Conservation (phyloP, 2,329 filamentous ascomycete species). For the Aspergillus uvarum region DNA sequence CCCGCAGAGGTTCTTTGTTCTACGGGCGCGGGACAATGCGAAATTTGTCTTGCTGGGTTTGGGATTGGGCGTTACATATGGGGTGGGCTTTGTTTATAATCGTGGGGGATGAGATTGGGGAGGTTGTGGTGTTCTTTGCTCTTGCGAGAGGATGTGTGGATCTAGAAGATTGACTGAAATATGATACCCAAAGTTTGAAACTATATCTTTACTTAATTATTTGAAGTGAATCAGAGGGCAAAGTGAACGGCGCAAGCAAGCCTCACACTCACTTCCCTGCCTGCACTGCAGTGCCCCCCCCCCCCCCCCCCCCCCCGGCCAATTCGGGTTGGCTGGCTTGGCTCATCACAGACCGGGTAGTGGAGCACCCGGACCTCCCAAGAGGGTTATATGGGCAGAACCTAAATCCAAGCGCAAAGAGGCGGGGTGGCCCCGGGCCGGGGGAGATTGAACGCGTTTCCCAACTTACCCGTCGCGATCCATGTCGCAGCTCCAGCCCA, state of each 20-base stretch:
- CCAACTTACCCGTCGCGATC: not conserved
- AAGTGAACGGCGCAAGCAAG: too few species aligned
- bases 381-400: not conserved
- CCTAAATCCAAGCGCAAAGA: not conserved
- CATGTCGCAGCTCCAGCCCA: not conserved
- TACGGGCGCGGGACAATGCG: too few species aligned
- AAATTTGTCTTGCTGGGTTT: too few species aligned
- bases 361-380: not conserved
- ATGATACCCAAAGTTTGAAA: slow-evolving; percentile 7
- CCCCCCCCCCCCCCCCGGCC: too few species aligned
- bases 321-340: too few species aligned
- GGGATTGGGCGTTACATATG: not conserved
- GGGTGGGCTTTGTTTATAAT: not conserved
- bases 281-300: too few species aligned
- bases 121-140: not conserved
- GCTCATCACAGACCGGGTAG: not conserved
- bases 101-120: not conserved
- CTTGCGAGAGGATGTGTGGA: too few species aligned
- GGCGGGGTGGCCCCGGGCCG: too few species aligned
- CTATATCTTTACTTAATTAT: not conserved
- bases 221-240: too few species aligned
- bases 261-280: too few species aligned
- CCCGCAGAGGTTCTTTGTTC: too few species aligned
- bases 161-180: not conserved
- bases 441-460: too few species aligned